A percentile compares a stretch with the other conserved stretches of the same genome.
Evolutionary conservation across 257 asterid species (phyloP).

Genomic region (Solanum arcanum): DNA sequence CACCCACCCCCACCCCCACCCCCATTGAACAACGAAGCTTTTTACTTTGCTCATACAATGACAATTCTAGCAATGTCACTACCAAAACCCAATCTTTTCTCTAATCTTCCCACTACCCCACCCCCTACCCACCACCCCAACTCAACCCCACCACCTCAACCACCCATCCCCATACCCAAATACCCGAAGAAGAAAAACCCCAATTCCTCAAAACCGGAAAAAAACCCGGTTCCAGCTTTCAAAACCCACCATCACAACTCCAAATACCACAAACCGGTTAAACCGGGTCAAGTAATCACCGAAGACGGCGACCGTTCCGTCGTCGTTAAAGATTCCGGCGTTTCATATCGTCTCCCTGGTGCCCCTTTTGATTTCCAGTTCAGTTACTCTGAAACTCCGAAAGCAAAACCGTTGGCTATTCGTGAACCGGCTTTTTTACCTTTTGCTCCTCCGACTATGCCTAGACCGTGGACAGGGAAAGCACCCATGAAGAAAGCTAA

Average conservation of each 20-base stretch:
- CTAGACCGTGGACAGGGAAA: conserved; percentile 98
- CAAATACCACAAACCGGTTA: conserved; percentile 70
- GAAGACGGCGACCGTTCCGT: conserved; percentile 45
- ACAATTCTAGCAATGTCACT: conserved; percentile 50
- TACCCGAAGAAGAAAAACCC: conserved; percentile 28
- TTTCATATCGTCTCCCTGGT: conserved; percentile 72
- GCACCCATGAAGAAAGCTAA: conserved; percentile 83
- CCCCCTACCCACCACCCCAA: conserved; percentile 25
- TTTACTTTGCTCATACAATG: conserved; percentile 16
- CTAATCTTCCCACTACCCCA: conserved; percentile 27
- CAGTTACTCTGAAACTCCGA: conserved; percentile 85
- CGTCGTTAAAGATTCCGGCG: conserved; percentile 59
- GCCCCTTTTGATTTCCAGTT: conserved; percentile 93
- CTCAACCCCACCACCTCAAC: conserved; percentile 19
- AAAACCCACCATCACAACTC: conserved; percentile 48
- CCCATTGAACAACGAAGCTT: not conserved
- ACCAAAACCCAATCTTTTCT: conserved; percentile 51
- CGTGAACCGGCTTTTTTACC: conserved; percentile 93
- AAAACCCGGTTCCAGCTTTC: conserved; percentile 43
- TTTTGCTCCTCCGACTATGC: conserved; percentile 89
- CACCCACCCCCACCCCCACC: not conserved
- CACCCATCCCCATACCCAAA: conserved; percentile 58
- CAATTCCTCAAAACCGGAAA: conserved; percentile 1
- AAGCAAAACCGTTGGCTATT: conserved; percentile 67
- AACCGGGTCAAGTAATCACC: conserved; percentile 54